Base-by-base conservation (phyloP, 352 stramenopile species). In the Aphanomyces invadans region DNA sequence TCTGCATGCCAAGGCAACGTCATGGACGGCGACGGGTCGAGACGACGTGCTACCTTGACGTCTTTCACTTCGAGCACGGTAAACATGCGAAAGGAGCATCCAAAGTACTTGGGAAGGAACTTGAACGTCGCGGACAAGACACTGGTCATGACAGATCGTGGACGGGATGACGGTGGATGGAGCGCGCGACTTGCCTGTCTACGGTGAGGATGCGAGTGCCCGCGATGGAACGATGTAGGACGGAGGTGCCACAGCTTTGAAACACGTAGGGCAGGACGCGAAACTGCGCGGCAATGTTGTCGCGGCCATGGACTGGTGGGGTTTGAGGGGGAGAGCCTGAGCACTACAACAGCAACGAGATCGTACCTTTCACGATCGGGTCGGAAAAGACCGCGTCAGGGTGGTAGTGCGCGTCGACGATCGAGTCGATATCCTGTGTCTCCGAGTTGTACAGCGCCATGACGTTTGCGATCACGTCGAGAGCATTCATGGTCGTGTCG, bases 201-300 rank as follows among this genome's bases (percentile, higher is more conserved):
- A 92, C 90, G 19, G 84, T 92, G 19, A 92, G 74, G 56, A 92
- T 80, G 15, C 79, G 74, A 11, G 75, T 82, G 49, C 84, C 84
- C 17, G 81, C 84, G 81, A 93, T 90, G n/a, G 81, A 89, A 38
- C 82, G 82, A 63, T 82, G 82, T 71, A 91, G 80, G 56, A 93
- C 77, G 70, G 80, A 88, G 15, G 81, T 81, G 68, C 90, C 89
- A 57, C 76, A 86, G 48, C 73, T 79, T 71, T 82, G 84, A 72
- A 93, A 73, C 62, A 93, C 88, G 71, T 82, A 86, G 52, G 80
- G 76, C 42, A 93, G 74, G 33, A 80, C 74, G 57, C 84, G 84
- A 71, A 93, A 93, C 73, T 93, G 84, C 67, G 84, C 84, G 69
- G 90, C 81, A 68, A 93, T 87, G 69, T 93, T 91, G 57, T 87